Evolutionary conservation across 2,329 filamentous ascomycete genomes (phyloP).

Genomic region (Epichloe gansuensis): DNA sequence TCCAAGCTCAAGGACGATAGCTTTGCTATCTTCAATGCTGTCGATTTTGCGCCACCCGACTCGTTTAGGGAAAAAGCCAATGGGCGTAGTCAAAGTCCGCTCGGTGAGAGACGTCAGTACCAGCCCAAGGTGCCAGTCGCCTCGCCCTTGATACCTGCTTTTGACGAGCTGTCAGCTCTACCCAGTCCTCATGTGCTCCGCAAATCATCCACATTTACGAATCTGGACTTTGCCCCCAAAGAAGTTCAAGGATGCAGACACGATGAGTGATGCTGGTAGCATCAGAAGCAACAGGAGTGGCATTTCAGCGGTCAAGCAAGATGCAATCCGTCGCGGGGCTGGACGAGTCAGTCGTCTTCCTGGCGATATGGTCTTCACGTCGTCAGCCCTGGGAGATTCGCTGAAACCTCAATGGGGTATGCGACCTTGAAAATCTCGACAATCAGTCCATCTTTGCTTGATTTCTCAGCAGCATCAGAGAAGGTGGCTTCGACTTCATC

Average conservation of each 20-base stretch:
- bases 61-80: conserved; percentile 53
- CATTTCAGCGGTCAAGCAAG: conserved; percentile 56
- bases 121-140: conserved; percentile 59
- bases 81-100: conserved; percentile 54
- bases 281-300: conserved; percentile 56
- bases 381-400: conserved; percentile 49
- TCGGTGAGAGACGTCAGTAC: conserved; percentile 58
- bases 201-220: conserved; percentile 68
- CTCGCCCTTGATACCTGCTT: conserved; percentile 70
- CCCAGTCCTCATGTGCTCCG: conserved; percentile 78
- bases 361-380: conserved; percentile 68
- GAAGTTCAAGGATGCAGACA: conserved; percentile 53
- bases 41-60: conserved; percentile 78
- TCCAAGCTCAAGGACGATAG: conserved; percentile 73
- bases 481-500: not conserved
- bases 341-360: conserved; percentile 81
- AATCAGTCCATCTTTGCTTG: not conserved
- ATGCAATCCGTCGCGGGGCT: conserved; percentile 68
- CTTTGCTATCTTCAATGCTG: conserved; percentile 53
- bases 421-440: conserved; percentile 24
- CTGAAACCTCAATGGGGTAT: conserved; percentile 50
- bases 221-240: conserved; percentile 71
- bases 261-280: conserved; percentile 53
- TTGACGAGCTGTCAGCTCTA: conserved; percentile 73
- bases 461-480: not conserved